A percentile compares a stretch with the other conserved stretches of the same genome.
phyloP scores from a whole-genome alignment of 1,284 basidiomycete species.

The Exobasidium cylindrosporum region DNA sequence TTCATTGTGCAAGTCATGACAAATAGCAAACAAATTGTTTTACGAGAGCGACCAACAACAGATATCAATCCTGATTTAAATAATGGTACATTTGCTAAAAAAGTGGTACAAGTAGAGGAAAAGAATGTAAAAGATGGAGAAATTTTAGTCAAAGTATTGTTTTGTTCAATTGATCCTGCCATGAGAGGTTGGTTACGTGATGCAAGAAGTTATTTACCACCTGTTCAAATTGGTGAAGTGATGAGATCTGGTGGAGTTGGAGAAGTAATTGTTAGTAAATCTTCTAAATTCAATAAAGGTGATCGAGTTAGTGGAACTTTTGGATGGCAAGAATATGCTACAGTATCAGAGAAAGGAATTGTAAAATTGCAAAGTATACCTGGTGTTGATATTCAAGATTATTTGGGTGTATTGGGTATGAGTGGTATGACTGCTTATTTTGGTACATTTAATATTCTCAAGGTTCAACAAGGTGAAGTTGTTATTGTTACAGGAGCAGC shows the following conservation, averaged over 20 bases:
- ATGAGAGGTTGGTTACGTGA: slow-evolving; percentile 81
- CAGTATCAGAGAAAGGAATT: slow-evolving; percentile 24
- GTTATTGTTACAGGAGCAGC: slow-evolving; percentile 47
- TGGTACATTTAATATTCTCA: slow-evolving; percentile 36
- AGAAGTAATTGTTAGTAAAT: slow-evolving; percentile 61
- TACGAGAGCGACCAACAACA: slow-evolving; percentile 50
- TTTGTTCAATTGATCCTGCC: slow-evolving; percentile 51
- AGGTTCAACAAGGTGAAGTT: slow-evolving; percentile 35
- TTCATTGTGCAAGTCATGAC: no score
- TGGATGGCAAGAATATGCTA: slow-evolving; percentile 40
- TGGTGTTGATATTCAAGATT: slow-evolving; percentile 37
- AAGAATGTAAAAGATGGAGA: slow-evolving; percentile 30
- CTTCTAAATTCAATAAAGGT: slow-evolving; percentile 40
- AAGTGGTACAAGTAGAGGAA: slow-evolving; percentile 24
- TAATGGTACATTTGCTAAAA: slow-evolving; percentile 42
- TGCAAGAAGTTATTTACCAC: slow-evolving; percentile 58
- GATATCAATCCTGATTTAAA: slow-evolving; percentile 36
- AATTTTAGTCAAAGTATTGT: slow-evolving; percentile 20
- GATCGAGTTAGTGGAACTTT: slow-evolving; percentile 35
- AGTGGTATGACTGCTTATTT: slow-evolving; percentile 56
- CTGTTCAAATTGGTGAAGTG: slow-evolving; percentile 74
- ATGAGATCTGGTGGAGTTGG: slow-evolving; percentile 74
- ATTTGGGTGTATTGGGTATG: slow-evolving; percentile 53
- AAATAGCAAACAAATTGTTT: slow-evolving; percentile 39
- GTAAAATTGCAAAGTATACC: slow-evolving; percentile 25